phyloP scores from a whole-genome alignment of 768 basidiomycete species.

The Pulveroboletus sp. region DNA sequence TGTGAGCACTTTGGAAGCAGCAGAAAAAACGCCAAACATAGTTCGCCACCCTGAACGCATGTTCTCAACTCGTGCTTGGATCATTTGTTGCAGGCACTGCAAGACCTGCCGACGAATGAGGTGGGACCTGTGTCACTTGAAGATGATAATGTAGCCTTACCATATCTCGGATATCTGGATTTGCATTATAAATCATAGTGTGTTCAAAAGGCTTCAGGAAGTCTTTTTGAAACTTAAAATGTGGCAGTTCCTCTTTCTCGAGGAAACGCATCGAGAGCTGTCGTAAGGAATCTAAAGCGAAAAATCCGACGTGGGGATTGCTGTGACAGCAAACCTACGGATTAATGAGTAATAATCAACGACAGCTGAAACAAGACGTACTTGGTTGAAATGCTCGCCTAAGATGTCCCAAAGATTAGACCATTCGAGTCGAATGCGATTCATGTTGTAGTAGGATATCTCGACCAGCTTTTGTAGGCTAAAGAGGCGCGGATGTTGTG shows the following conservation, averaged over 20 bases:
- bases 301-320: constrained; percentile 94
- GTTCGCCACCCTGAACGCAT: constrained; percentile 98
- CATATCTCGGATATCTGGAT: constrained; percentile 96
- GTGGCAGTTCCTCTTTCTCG: constrained; percentile 95
- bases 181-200: constrained; percentile 94
- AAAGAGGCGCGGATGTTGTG: constrained; percentile 91
- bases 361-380: constrained; percentile 25
- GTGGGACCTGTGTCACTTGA: neutral
- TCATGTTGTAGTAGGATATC: constrained; percentile 99
- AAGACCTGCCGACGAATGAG: constrained; percentile 56
- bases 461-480: constrained; percentile 97
- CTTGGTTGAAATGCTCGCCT: constrained; percentile 98
- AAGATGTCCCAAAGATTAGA: constrained; percentile 96
- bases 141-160: constrained; percentile 36
- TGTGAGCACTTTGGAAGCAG: constrained; percentile 88
- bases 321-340: constrained; percentile 94
- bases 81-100: constrained; percentile 98
- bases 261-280: constrained; percentile 98
- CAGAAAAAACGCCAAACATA: constrained; percentile 98
- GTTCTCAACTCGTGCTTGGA: constrained; percentile 90
- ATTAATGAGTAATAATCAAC: constrained; percentile 8
- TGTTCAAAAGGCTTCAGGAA: constrained; percentile 98
- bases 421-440: constrained; percentile 96
- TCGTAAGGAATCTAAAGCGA: constrained; percentile 92
- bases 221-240: constrained; percentile 99